Base-by-base conservation (phyloP, 768 basidiomycete genomes). In the Trametes maxima region DNA sequence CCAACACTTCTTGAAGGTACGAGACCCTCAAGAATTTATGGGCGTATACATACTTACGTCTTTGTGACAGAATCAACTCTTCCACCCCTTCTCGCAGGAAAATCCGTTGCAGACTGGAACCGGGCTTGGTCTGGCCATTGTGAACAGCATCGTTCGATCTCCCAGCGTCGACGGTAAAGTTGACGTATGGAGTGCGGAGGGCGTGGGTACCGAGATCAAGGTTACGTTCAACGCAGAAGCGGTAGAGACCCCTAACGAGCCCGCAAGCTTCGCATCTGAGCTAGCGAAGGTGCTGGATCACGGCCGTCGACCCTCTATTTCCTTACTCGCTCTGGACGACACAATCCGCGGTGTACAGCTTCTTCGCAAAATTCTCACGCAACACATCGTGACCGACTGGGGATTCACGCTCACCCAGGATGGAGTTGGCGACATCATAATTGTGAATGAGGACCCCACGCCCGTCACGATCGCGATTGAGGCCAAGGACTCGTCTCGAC, bases 41-140 rank as follows among this genome's bases (percentile, higher is more conserved):
- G 16, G 17, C 6, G 40, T 42, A 0, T 48, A 35, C 37, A 36
- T n/a, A 39, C 56, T 65, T 44, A 59, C 42, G 36, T 14, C 22
- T 16, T 44, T 6, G 22, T 36, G 33, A 35, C 65, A 91, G 90
- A 94, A 97, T 67, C 92, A 95, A 76, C 79, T 98, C 5, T 98
- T 97, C 78, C 95, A 96, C 67, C 95, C 95, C 0, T 98, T 98
- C 76, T 94, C 94, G 0, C 95, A 98, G 77, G 95, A 97, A 74
- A 95, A 96, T 66, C 94, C 95, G 0, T 73, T 96, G 5, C 94
- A 95, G 69, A 87, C 93, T 1, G 95, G 95, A 1, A 97, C 95
- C 1, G 95, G 95, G 5, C 83, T 98, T 8, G 95, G 95, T 11
- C 85, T 97, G 22, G 95, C 95, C 35, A 97, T 98, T 65, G 95